Percentiles rank a stretch among this genome's conserved stretches.
Evolutionary conservation across 805 yeast species (phyloP).

Genomic region (Cyberlindnera mississippiensis): DNA sequence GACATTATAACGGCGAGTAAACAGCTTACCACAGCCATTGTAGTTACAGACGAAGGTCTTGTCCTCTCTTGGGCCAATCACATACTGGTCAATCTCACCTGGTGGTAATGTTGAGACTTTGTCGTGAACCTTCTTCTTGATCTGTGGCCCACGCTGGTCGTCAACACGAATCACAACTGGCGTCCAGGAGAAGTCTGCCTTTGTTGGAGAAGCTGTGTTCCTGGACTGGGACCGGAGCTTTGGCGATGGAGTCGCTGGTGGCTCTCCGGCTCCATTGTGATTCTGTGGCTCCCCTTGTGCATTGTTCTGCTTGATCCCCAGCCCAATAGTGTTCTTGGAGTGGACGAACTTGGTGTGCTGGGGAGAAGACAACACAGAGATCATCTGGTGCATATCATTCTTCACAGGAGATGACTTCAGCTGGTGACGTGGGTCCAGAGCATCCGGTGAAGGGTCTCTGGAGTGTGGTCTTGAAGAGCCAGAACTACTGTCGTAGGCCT

Average conservation of each 20-base stretch:
- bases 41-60: slow-evolving; percentile 72
- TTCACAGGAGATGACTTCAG: slow-evolving; percentile 8
- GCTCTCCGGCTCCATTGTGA: no score
- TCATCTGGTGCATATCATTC: neutral
- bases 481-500: slow-evolving; percentile 9
- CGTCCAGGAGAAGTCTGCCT: slow-evolving; percentile 22
- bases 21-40: slow-evolving; percentile 74
- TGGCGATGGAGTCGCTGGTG: slow-evolving; percentile 42
- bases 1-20: slow-evolving; percentile 86
- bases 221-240: slow-evolving; percentile 35
- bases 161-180: slow-evolving; percentile 22
- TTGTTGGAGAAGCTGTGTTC: slow-evolving; percentile 21
- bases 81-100: slow-evolving; percentile 81
- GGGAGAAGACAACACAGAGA: slow-evolving; percentile 7
- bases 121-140: slow-evolving; percentile 25
- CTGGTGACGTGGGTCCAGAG: neutral
- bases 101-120: slow-evolving; percentile 69
- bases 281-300: slow-evolving; percentile 5
- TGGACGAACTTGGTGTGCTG: slow-evolving; percentile 12
- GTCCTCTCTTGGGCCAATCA: slow-evolving; percentile 73
- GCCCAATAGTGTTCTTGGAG: slow-evolving; percentile 12
- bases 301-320: slow-evolving; percentile 13
- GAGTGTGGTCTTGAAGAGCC: slow-evolving; percentile 6
- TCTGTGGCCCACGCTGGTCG: slow-evolving; percentile 2
- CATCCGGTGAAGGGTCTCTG: slow-evolving; percentile 15